Conservation (phyloP, 2,329 filamentous ascomycete genomes). For the Penicillium janthinellum region DNA sequence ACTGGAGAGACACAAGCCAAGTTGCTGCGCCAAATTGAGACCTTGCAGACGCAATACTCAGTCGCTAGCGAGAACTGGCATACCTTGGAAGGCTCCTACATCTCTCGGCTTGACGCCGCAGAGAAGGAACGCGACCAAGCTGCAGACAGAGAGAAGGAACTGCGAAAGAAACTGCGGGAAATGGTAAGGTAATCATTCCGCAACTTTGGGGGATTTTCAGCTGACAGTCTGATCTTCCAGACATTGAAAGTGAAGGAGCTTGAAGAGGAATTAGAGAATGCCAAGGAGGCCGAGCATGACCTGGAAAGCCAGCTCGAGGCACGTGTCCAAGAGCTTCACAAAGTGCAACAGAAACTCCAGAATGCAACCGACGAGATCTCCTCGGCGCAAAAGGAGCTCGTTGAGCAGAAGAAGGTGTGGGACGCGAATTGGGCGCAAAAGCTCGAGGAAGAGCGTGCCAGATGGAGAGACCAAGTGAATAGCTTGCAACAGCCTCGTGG, state of each 20-base stretch:
- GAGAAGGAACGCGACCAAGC: constrained; percentile 93
- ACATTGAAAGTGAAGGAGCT: constrained; percentile 67
- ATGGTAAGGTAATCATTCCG: constrained; percentile 58
- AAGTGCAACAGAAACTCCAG: constrained; percentile 43
- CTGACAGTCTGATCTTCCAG: constrained; percentile 41
- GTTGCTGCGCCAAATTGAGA: constrained; percentile 89
- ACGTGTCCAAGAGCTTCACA: constrained; percentile 62
- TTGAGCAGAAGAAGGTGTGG: constrained; percentile 60
- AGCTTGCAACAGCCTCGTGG: constrained; percentile 41
- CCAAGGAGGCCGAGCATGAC: constrained; percentile 50
- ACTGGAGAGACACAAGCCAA: constrained; percentile 85
- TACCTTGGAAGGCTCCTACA: constrained; percentile 83
- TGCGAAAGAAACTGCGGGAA: constrained; percentile 87
- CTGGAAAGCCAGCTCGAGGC: constrained; percentile 61
- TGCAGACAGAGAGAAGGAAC: constrained; percentile 77
- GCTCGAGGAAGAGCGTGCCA: constrained; percentile 66
- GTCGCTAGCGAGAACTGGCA: constrained; percentile 98
- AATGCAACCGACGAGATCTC: constrained; percentile 63
- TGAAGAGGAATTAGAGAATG: constrained; percentile 79
- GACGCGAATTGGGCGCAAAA: constrained; percentile 60
- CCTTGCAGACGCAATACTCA: constrained; percentile 90
- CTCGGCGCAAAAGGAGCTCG: constrained; percentile 58
- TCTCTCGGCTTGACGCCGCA: constrained; percentile 72
- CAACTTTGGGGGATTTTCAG: background rate
- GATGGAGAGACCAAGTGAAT: constrained; percentile 56